phyloP scores from a whole-genome alignment of 306 rosid species.

The Carpinus fangiana region DNA sequence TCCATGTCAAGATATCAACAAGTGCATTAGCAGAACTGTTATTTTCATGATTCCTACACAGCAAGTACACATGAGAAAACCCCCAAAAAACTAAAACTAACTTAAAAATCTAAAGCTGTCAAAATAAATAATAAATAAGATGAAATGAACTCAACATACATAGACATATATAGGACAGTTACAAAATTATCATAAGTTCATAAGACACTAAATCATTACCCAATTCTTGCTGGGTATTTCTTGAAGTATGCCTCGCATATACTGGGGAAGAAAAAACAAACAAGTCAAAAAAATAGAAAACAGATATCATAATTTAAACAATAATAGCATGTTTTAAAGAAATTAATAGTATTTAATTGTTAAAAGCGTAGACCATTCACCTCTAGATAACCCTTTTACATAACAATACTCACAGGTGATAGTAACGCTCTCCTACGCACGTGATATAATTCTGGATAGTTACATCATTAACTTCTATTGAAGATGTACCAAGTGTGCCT shows the following conservation, averaged over 20 bases:
- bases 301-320: constrained; percentile 1
- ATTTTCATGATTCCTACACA: neutral
- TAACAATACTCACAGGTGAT: too few relatives aligned
- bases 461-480: neutral
- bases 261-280: constrained; percentile 44
- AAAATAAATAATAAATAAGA: neutral
- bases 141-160: constrained; percentile 10
- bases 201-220: constrained; percentile 43
- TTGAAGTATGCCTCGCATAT: constrained; percentile 96
- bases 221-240: constrained; percentile 79
- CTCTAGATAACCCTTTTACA: neutral
- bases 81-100: neutral
- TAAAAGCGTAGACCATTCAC: neutral
- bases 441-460: too few relatives aligned
- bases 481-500: neutral
- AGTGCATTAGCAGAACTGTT: neutral
- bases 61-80: neutral
- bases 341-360: neutral
- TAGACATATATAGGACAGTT: neutral
- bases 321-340: neutral
- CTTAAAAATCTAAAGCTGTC: neutral
- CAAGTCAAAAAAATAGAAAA: constrained; percentile 18
- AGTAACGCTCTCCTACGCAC: too few relatives aligned
- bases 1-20: constrained; percentile 1
- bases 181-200: neutral